Percentiles rank a stretch among this genome's conserved stretches.
Evolutionary conservation across 75 land plant species (phyloP).

Genomic region (Pinus taeda): DNA sequence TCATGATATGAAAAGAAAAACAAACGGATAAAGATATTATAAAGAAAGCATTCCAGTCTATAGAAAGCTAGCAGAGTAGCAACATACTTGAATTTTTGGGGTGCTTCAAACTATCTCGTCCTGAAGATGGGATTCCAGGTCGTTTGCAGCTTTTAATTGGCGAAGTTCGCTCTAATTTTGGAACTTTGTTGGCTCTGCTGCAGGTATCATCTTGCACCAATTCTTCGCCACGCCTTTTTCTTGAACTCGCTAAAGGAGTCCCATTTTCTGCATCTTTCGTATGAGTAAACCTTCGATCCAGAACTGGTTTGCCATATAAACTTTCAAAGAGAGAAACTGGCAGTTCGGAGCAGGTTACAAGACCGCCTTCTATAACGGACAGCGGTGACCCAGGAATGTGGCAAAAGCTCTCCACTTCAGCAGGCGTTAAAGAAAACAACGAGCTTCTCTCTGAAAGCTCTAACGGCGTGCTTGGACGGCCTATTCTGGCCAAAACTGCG

Average conservation of each 20-base stretch:
- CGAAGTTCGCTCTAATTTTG: not conserved
- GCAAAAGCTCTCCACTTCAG: slow-evolving; percentile 37
- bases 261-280: not conserved
- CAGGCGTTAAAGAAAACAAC: slow-evolving; percentile 26
- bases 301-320: not conserved
- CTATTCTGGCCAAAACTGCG: slow-evolving; percentile 34
- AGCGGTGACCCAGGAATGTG: slow-evolving; percentile 56
- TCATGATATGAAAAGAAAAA: no score
- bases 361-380: slow-evolving; percentile 13
- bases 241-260: not conserved
- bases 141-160: not conserved
- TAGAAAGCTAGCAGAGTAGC: not conserved
- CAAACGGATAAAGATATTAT: no score
- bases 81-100: not conserved
- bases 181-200: not conserved
- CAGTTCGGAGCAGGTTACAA: slow-evolving; percentile 25
- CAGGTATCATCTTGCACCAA: not conserved
- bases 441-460: slow-evolving; percentile 38
- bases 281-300: not conserved
- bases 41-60: not conserved
- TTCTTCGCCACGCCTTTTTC: not conserved
- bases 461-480: no score
- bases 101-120: not conserved
- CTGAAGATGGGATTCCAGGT: not conserved
- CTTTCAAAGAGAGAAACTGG: slow-evolving; percentile 8